A percentile compares a stretch with the other conserved stretches of the same genome.
These are phyloP conservation scores for Nectriaceae sp. DNA, from an alignment of 2,329 filamentous ascomycete species.

Conservation along the genomic window DNA sequence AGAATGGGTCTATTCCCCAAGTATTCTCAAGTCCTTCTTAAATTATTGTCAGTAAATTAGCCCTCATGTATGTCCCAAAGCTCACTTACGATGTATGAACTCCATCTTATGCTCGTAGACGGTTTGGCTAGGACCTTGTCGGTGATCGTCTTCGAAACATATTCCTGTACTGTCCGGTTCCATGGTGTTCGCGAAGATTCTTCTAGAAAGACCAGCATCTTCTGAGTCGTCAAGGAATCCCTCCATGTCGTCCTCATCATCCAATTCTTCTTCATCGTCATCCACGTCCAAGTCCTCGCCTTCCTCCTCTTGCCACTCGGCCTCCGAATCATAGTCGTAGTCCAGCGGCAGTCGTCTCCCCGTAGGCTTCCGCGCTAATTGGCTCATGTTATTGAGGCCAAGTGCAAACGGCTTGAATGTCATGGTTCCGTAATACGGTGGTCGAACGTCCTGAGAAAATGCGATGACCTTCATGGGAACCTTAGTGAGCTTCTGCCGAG, in stretches of 20 bases:
- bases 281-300: conserved; percentile 71
- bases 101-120: conserved; percentile 70
- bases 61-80: no score
- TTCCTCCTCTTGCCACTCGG: conserved; percentile 78
- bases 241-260: conserved; percentile 83
- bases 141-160: conserved; percentile 71
- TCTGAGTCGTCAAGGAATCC: conserved; percentile 89
- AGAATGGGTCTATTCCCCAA: conserved; percentile 78
- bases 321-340: conserved; percentile 86
- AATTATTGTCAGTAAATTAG: conserved; percentile 17
- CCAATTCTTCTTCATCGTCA: conserved; percentile 67
- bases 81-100: conserved; percentile 65
- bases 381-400: conserved; percentile 47
- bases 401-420: conserved; percentile 58
- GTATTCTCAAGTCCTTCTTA: conserved; percentile 52
- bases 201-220: conserved; percentile 58
- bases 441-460: conserved; percentile 67
- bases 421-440: conserved; percentile 72
- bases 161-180: conserved; percentile 78
- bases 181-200: conserved; percentile 66
- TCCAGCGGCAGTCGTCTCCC: conserved; percentile 62
- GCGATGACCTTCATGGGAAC: conserved; percentile 65
- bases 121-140: conserved; percentile 49
- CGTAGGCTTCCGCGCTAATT: conserved; percentile 56
- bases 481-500: conserved; percentile 44